Conservation (phyloP, 1,139 yeast genomes). For the Pichia sp. region DNA sequence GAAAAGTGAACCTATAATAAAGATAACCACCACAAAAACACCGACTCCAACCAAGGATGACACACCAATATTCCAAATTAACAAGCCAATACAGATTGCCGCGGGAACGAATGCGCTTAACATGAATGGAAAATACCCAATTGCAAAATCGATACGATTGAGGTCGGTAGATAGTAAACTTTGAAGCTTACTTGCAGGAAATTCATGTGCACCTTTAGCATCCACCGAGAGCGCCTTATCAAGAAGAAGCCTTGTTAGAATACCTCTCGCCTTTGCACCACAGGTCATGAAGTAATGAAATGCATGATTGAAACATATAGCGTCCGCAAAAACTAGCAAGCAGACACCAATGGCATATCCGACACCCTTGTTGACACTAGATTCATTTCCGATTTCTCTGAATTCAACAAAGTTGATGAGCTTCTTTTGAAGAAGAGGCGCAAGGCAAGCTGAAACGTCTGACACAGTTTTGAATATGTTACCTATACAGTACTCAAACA, state of each 20-base stretch:
- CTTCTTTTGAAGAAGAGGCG: slow-evolving; percentile 41
- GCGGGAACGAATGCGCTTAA: slow-evolving; percentile 55
- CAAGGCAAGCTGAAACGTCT: slow-evolving; percentile 32
- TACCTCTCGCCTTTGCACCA: slow-evolving; percentile 63
- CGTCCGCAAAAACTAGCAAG: slow-evolving; percentile 37
- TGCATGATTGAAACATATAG: slow-evolving; percentile 54
- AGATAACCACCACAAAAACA: slow-evolving; percentile 34
- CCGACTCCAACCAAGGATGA: slow-evolving; percentile 65
- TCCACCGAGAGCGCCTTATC: slow-evolving; percentile 57
- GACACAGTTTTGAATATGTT: slow-evolving; percentile 20
- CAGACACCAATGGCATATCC: slow-evolving; percentile 55
- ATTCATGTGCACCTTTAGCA: slow-evolving; percentile 52
- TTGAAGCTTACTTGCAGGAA: slow-evolving; percentile 61
- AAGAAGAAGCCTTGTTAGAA: slow-evolving; percentile 56
- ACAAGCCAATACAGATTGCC: slow-evolving; percentile 50
- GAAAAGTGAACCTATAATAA: slow-evolving; percentile 30
- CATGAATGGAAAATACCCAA: slow-evolving; percentile 66
- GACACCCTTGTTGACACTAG: slow-evolving; percentile 41
- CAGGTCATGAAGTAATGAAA: slow-evolving; percentile 43
- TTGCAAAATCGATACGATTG: slow-evolving; percentile 67
- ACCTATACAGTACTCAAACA: slow-evolving; percentile 28
- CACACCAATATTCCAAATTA: slow-evolving; percentile 65
- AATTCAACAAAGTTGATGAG: slow-evolving; percentile 41
- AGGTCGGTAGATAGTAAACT: slow-evolving; percentile 73
- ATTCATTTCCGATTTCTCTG: slow-evolving; percentile 23